Evolutionary conservation across 2,329 filamentous ascomycete genomes (phyloP).

Genomic region (Trichoderma afroharzianum): DNA sequence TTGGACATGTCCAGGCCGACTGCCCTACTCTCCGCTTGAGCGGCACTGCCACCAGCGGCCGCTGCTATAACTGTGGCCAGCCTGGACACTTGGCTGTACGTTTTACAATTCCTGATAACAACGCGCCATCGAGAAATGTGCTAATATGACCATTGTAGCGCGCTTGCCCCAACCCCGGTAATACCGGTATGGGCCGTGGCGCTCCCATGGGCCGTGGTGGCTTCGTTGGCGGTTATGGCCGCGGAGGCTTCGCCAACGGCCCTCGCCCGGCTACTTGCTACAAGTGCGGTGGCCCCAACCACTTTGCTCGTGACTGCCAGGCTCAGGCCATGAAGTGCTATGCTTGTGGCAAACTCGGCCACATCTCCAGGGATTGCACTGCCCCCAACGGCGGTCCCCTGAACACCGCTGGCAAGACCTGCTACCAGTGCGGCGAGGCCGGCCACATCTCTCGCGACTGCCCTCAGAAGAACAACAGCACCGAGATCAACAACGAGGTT

Average conservation of each 20-base stretch:
- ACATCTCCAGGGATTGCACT: conserved; percentile 92
- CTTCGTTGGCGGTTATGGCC: conserved; percentile 59
- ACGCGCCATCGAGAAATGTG: neutral
- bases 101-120: conserved; percentile 21
- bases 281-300: conserved; percentile 84
- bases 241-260: conserved; percentile 71
- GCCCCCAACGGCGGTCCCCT: conserved; percentile 93
- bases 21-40: conserved; percentile 94
- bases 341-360: conserved; percentile 89
- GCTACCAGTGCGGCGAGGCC: conserved; percentile 94
- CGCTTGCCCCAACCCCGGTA: conserved; percentile 75
- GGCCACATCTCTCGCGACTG: conserved; percentile 97
- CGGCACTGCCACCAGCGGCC: conserved; percentile 74
- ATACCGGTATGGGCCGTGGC: conserved; percentile 59
- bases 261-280: conserved; percentile 69
- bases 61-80: conserved; percentile 96
- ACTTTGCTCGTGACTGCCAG: conserved; percentile 97
- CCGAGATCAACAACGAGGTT: conserved; percentile 46
- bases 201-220: conserved; percentile 67
- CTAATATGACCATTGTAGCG: conserved; percentile 47
- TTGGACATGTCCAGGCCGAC: conserved; percentile 97
- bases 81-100: conserved; percentile 85
- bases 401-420: conserved; percentile 96
- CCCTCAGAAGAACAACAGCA: conserved; percentile 63
- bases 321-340: conserved; percentile 99